Conservation (phyloP, 805 yeast species). For the Debaryomyces hansenii region DNA sequence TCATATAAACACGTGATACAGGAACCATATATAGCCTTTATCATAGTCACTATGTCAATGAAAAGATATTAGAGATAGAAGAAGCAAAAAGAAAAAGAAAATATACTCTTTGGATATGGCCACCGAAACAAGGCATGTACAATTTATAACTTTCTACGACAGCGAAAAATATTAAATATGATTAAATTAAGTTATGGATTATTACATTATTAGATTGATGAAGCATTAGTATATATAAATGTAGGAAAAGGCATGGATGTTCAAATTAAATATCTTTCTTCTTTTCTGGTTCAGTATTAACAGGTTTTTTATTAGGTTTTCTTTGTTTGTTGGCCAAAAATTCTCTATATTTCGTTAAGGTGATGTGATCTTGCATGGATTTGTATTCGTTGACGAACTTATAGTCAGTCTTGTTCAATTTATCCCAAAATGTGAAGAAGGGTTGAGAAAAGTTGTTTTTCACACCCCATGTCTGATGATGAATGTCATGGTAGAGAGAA, state of each 20-base stretch:
- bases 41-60: too few relatives aligned
- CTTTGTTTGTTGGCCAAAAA: slow-evolving; percentile 38
- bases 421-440: slow-evolving; percentile 93
- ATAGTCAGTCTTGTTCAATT: slow-evolving; percentile 67
- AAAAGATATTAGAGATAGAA: too few relatives aligned
- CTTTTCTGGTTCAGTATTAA: not conserved
- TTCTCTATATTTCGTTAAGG: slow-evolving; percentile 63
- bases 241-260: too few relatives aligned
- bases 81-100: too few relatives aligned
- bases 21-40: too few relatives aligned
- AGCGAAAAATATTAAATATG: too few relatives aligned
- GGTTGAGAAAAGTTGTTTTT: slow-evolving; percentile 94
- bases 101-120: too few relatives aligned
- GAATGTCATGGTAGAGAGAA: slow-evolving; percentile 94
- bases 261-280: slow-evolving; percentile 3
- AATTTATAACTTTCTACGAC: not conserved
- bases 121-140: too few relatives aligned
- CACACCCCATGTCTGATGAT: slow-evolving; percentile 95
- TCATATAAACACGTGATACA: too few relatives aligned
- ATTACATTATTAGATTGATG: too few relatives aligned
- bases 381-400: slow-evolving; percentile 60
- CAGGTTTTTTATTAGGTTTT: not conserved
- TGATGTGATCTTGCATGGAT: slow-evolving; percentile 62
- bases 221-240: too few relatives aligned
- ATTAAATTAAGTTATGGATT: not conserved